Evolutionary conservation across 1,139 yeast species (phyloP).

Genomic region (Tardiomyces blankii): DNA sequence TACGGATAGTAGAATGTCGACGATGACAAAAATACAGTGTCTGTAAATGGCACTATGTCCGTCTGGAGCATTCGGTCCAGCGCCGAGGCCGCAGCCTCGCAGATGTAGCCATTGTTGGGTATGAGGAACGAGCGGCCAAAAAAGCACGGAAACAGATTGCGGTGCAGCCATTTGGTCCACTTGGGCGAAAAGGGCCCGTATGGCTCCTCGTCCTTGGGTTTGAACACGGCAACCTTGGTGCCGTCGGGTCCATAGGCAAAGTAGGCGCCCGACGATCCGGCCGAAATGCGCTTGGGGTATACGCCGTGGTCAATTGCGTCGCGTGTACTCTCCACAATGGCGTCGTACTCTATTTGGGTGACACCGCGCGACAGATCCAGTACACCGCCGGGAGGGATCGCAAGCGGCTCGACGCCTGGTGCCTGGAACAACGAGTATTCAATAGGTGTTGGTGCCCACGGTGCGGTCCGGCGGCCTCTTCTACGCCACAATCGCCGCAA

Average conservation of each 20-base stretch:
- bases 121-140: slow-evolving; percentile 66
- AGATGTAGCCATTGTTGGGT: slow-evolving; percentile 61
- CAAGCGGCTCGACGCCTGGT: too few species aligned
- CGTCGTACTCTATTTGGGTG: slow-evolving; percentile 28
- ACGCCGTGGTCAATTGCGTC: slow-evolving; percentile 33
- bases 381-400: too few species aligned
- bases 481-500: too few species aligned
- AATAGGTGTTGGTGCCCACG: too few species aligned
- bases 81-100: slow-evolving; percentile 63
- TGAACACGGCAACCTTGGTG: slow-evolving; percentile 47
- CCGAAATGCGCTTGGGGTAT: slow-evolving; percentile 43
- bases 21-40: slow-evolving; percentile 43
- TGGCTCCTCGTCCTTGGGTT: slow-evolving; percentile 76
- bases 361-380: slow-evolving; percentile 14
- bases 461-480: too few species aligned
- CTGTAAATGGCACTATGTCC: slow-evolving; percentile 57
- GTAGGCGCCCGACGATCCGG: slow-evolving; percentile 67
- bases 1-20: slow-evolving; percentile 43
- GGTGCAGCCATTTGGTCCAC: slow-evolving; percentile 72
- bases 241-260: slow-evolving; percentile 36
- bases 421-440: too few species aligned
- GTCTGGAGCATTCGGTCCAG: slow-evolving; percentile 50
- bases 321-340: slow-evolving; percentile 30
- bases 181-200: slow-evolving; percentile 71
- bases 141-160: slow-evolving; percentile 67